phyloP scores from a whole-genome alignment of 331 rosid genomes.

The Pyracantha coccinea region DNA sequence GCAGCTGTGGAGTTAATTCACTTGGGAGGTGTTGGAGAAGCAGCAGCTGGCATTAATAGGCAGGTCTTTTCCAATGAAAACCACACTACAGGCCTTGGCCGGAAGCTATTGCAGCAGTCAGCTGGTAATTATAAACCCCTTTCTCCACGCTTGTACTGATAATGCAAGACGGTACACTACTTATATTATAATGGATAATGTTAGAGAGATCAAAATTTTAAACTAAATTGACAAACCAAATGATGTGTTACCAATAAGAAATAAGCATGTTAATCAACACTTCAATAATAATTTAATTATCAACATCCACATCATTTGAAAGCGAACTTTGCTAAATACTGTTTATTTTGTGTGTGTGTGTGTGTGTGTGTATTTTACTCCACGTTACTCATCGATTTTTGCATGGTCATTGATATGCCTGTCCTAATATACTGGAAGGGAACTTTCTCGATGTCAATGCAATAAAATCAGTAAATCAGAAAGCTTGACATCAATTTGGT shows the following conservation, averaged over 20 bases:
- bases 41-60: constrained; percentile 9
- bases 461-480: too few relatives aligned
- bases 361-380: too few relatives aligned
- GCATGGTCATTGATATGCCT: neutral
- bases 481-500: too few relatives aligned
- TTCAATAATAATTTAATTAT: too few relatives aligned
- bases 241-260: too few relatives aligned
- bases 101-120: constrained; percentile 37
- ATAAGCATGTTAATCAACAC: rapidly evolving
- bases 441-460: too few relatives aligned
- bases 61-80: constrained; percentile 15
- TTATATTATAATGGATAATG: neutral
- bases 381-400: neutral
- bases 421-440: neutral
- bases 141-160: too few relatives aligned
- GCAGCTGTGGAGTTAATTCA: constrained; percentile 15
- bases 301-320: too few relatives aligned
- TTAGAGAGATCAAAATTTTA: too few relatives aligned
- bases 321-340: too few relatives aligned
- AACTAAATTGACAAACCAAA: too few relatives aligned
- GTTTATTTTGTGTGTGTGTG: too few relatives aligned
- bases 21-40: constrained; percentile 11
- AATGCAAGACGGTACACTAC: neutral
- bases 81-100: neutral
- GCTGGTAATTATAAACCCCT: constrained; percentile 8